Evolutionary conservation across 2,329 filamentous ascomycete species (phyloP).

Genomic region (Hawksworthiomyces lignivorus): DNA sequence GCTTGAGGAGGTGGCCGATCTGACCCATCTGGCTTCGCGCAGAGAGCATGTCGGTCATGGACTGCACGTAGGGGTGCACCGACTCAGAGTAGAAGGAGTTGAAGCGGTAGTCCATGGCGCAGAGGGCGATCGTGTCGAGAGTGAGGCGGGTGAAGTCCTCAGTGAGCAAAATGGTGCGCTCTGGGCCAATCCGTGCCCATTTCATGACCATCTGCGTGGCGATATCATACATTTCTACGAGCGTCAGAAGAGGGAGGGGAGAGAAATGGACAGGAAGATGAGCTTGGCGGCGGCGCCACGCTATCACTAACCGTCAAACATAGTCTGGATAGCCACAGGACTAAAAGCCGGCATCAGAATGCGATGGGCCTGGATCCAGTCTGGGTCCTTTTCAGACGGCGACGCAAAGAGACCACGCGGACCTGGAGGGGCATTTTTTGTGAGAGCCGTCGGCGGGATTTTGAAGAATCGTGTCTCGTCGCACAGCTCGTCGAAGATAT

Average conservation of each 20-base stretch:
- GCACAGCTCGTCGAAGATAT: constrained; percentile 16
- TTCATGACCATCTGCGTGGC: constrained; percentile 59
- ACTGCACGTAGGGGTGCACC: constrained; percentile 61
- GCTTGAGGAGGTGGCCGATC: constrained; percentile 7
- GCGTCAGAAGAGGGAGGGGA: too few relatives aligned
- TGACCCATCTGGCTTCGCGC: constrained; percentile 18
- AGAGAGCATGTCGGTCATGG: constrained; percentile 47
- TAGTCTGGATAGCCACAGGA: constrained; percentile 56
- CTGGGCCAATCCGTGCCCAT: constrained; percentile 56
- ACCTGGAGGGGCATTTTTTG: background rate
- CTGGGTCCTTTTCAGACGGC: constrained; percentile 36
- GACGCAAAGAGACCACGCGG: constrained; percentile 14
- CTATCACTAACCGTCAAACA: constrained; percentile 50
- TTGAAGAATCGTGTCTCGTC: constrained; percentile 17
- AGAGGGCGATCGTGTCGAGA: constrained; percentile 55
- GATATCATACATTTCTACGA: constrained; percentile 61
- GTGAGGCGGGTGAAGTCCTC: constrained; percentile 59
- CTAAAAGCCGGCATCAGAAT: constrained; percentile 63
- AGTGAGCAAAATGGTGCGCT: constrained; percentile 47
- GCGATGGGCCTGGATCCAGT: constrained; percentile 61
- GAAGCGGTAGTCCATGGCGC: constrained; percentile 51
- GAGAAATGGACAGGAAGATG: too few relatives aligned
- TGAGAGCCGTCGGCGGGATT: constrained; percentile 9
- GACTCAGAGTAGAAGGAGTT: constrained; percentile 56
- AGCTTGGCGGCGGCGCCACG: too few relatives aligned